phyloP scores from a whole-genome alignment of 768 basidiomycete species.

The Lyophyllum shimeji region DNA sequence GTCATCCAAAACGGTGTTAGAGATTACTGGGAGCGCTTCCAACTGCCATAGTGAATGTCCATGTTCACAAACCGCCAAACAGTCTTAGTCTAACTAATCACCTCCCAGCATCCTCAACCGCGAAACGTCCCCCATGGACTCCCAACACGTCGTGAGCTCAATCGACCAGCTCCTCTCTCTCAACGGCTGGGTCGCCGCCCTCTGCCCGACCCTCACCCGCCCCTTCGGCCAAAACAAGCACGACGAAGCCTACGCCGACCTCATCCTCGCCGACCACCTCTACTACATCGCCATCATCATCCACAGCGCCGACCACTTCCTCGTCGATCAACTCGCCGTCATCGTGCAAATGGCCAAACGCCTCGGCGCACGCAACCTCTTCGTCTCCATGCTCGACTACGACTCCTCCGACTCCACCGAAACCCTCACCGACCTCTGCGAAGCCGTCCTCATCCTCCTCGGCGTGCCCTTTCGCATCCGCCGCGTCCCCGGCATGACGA shows the following conservation, averaged over 20 bases:
- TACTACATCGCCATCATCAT: constrained; percentile 96
- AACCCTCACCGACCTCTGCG: constrained; percentile 91
- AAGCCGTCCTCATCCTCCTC: constrained; percentile 90
- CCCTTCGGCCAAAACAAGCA: constrained; percentile 90
- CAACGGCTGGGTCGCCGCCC: constrained; percentile 97
- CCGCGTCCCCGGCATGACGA: constrained; percentile 91
- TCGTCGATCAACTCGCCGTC: constrained; percentile 96
- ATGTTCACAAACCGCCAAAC: neutral
- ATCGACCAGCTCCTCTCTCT: constrained; percentile 94
- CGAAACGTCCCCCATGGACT: constrained; percentile 87
- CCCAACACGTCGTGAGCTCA: constrained; percentile 83
- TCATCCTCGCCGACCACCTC: constrained; percentile 77
- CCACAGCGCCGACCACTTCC: constrained; percentile 98
- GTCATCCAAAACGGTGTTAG: constrained; percentile 73
- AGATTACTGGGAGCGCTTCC: constrained; percentile 93
- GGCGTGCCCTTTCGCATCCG: constrained; percentile 93
- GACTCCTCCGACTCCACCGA: constrained; percentile 94
- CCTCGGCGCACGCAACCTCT: constrained; percentile 85
- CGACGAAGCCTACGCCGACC: constrained; percentile 86
- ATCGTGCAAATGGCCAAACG: constrained; percentile 95
- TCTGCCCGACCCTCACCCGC: constrained; percentile 90
- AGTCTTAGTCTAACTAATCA: neutral
- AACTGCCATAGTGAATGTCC: constrained; percentile 79
- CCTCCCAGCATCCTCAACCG: constrained; percentile 71
- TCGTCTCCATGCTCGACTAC: constrained; percentile 98